Evolutionary conservation across 805 yeast genomes (phyloP), one percentile per base, ranked within the genome.

Genomic region (Pichia exigua): DNA sequence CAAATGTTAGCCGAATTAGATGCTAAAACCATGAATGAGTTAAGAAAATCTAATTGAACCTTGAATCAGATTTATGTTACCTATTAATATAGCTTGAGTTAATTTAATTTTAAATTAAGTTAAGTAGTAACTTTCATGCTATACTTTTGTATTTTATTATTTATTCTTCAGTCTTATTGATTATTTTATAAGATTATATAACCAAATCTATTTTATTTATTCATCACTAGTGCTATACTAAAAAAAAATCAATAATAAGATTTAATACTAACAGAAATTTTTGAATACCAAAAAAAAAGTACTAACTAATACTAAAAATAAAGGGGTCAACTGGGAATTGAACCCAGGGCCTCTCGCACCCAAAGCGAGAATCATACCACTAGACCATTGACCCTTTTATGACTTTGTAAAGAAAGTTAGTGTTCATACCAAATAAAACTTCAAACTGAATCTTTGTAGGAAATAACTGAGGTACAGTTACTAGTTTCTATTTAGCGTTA

Each of bases 1-100:
- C 67, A 85, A 39, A 75, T 80, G 49, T 76, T 94, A 62, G 97
- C 97, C 12, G 79, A 76, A 54, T 64, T 78, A 52, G 99, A 94
- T 65, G 87, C 85, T 15, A 76, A 73, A 49, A 81, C 74, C 26
- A 30, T 50, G 22, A 55, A 55, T 44, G 45, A 35, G 10, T 50
- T 44, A 39, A 46, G 50, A 26, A 55, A 55, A 35, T 15, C 38
- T n/a, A 45, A 49, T 2, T 47, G 20, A 35, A 7, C 20, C 17
- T 35, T 35, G 11, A 35, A 35, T 7, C 20, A 17, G 10, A 8
- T 35, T 7, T n/a, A 17, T 17, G 20, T 35, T 17, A 17, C 18
- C 3, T 8, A 6, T n/a, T 17, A 35, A 4, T 35, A 35, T 35
- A n/a, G 20, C 7, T 35, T 17, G 20, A 35, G 8, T n/a, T n/a